phyloP scores from a whole-genome alignment of 192 early-diverging fungal genomes.

The Dimargaris cristalligena region DNA sequence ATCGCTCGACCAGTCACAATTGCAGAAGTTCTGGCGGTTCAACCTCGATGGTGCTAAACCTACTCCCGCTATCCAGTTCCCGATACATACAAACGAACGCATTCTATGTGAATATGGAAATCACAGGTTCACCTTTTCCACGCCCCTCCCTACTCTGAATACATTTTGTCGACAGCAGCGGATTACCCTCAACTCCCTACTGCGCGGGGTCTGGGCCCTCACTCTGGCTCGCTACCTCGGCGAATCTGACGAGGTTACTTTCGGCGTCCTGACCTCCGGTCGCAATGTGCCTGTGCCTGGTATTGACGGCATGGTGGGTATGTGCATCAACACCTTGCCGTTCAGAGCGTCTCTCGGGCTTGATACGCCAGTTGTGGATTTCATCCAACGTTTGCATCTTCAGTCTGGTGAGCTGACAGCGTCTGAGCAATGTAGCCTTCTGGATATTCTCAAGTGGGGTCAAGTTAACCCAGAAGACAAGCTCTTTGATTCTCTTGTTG shows the following conservation, averaged over 20 bases:
- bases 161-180: not conserved
- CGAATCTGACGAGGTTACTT: constrained; percentile 5
- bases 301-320: constrained; percentile 8
- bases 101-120: too few species aligned
- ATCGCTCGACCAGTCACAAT: not conserved
- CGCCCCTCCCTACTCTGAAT: not conserved
- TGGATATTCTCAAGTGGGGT: not conserved
- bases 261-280: not conserved
- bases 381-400: not conserved
- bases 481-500: not conserved
- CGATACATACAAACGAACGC: not conserved
- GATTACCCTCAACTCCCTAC: constrained; percentile 1
- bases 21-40: not conserved
- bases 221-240: not conserved
- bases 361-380: not conserved
- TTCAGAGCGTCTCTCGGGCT: not conserved
- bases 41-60: not conserved
- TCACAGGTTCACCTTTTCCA: not conserved
- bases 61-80: not conserved
- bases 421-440: not conserved
- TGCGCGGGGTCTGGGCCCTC: constrained; percentile 3
- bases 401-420: not conserved
- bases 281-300: not conserved
- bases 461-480: not conserved
- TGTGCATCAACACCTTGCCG: constrained; percentile 4